A percentile compares a stretch with the other conserved stretches of the same genome.
Evolutionary conservation across 139 green algal genomes (phyloP).

Genomic region (Chlorella sp.): DNA sequence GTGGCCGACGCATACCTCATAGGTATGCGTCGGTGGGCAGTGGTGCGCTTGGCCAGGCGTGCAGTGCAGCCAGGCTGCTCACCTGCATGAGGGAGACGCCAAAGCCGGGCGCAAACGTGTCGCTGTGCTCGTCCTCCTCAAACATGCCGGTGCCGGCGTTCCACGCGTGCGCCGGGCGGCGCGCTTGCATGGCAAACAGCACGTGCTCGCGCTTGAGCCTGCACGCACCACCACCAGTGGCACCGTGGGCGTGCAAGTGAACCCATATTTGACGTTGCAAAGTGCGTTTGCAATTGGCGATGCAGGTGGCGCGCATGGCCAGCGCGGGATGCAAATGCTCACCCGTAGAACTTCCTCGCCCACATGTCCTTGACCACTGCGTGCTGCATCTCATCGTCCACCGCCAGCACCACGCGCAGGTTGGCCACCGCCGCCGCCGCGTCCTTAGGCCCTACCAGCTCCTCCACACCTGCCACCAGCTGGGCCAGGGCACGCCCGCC

Average conservation of each 20-base stretch:
- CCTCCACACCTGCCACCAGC: neutral
- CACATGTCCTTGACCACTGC: constrained; percentile 9
- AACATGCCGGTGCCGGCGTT: neutral
- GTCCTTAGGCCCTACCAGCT: neutral
- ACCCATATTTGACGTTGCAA: too few relatives aligned
- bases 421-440: neutral
- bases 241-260: too few relatives aligned
- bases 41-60: too few relatives aligned
- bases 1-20: too few relatives aligned
- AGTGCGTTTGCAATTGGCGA: too few relatives aligned
- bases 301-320: neutral
- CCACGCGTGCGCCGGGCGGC: neutral
- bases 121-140: neutral
- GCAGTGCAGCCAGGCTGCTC: too few relatives aligned
- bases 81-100: constrained; percentile 6
- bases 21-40: too few relatives aligned
- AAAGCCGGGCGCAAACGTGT: neutral
- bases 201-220: constrained; percentile 7
- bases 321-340: neutral
- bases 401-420: neutral
- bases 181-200: constrained; percentile 8
- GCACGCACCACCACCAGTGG: too few relatives aligned
- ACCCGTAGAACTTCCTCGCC: constrained; percentile 6
- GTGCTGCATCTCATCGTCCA: constrained; percentile 4
- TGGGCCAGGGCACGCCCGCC: neutral